Base-by-base conservation (phyloP, 2,329 filamentous ascomycete genomes). In the Talaromyces islandicus region DNA sequence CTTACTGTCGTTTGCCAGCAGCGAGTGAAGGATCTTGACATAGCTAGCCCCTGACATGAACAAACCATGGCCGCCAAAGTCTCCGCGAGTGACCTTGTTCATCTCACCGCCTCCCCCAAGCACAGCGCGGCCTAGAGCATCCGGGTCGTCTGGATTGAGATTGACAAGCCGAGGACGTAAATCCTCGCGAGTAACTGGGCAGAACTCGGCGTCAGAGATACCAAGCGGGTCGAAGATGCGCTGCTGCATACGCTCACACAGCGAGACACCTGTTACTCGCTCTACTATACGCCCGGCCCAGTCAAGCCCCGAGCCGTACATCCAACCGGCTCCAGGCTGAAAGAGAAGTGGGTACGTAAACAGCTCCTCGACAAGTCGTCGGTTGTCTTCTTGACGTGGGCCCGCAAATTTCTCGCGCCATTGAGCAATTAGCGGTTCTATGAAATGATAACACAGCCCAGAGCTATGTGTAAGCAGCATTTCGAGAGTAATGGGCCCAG, bases 261-360 rank as follows among this genome's bases (percentile, higher is more conserved):
- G 68, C 0, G 73, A 75, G 9, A 65, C 57, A 0, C 76, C 76
- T 0, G 80, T 80, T 0, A 81, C 65, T 0, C 75, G 71, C 64
- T 84, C 82, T 1, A 85, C 73, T 0, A 84, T 70, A 0, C 76
- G 73, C 2, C 83, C 82, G 0, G 77, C 79, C 82, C 81, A 85
- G 69, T 85, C 83, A 1, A 81, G 66, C 1, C 77, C 74, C 0
- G 75, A 64, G 0, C 80, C 77, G 62, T 85, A 85, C 63, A 74
- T 72, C 82, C 82, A 85, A 3, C 73, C 69, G 0, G 71, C 68
- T 0, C 82, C 83, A 0, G 83, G 83, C 59, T 85, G 79, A 62
- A 77, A 83, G 10, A 67, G 56, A 2, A 85, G 75, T 0, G 82
- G 81, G 10, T 78, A 74, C 11, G 63, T 61, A 62, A 77, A 82